Evolutionary conservation across 345 rosid species (phyloP).

Genomic region (Punica granatum): DNA sequence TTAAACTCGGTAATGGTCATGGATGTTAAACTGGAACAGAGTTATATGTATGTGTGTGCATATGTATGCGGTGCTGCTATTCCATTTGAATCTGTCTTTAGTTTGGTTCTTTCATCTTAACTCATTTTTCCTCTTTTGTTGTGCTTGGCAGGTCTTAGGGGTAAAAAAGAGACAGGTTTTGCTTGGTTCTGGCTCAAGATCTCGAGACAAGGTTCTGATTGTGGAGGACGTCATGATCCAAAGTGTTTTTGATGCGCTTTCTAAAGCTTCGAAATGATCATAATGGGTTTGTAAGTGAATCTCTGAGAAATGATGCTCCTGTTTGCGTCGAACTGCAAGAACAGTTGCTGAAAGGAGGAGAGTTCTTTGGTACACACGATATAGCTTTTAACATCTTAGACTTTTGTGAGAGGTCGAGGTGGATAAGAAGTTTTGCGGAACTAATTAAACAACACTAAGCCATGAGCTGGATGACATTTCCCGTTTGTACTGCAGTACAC

Average conservation of each 20-base stretch:
- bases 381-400: not conserved
- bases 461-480: not conserved
- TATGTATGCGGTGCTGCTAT: not conserved
- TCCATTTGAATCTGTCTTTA: not conserved
- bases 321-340: not conserved
- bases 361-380: not conserved
- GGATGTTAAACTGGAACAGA: not conserved
- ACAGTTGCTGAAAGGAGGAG: not conserved
- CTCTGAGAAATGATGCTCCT: not conserved
- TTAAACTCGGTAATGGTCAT: no score
- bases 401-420: not conserved
- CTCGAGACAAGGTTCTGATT: slow-evolving; percentile 80
- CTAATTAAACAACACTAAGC: not conserved
- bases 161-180: slow-evolving; percentile 83
- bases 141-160: slow-evolving; percentile 51
- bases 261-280: slow-evolving; percentile 34
- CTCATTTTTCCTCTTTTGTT: not conserved
- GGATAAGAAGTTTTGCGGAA: not conserved
- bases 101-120: not conserved
- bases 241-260: slow-evolving; percentile 52
- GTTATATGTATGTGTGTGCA: not conserved
- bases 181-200: slow-evolving; percentile 75
- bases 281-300: not conserved
- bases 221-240: slow-evolving; percentile 59
- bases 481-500: not conserved